A percentile compares a stretch with the other conserved stretches of the same genome.
Evolutionary conservation across 1,284 basidiomycete species (phyloP).

Genomic region (Microbotryum saponariae): DNA sequence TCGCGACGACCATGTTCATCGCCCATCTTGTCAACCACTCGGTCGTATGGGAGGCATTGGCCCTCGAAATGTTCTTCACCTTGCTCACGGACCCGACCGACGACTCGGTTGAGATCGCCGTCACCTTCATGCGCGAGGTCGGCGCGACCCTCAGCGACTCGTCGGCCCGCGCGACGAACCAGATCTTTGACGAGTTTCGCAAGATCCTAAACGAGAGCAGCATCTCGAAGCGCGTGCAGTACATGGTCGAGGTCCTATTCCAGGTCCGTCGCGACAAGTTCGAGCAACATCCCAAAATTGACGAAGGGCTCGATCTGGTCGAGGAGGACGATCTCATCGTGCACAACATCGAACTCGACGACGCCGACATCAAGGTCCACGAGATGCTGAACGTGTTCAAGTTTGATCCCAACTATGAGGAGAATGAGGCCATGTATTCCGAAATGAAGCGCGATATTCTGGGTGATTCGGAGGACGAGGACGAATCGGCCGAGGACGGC

Average conservation of each 20-base stretch:
- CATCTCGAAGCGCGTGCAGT: conserved; percentile 94
- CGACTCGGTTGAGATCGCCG: conserved; percentile 96
- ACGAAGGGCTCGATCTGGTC: conserved; percentile 89
- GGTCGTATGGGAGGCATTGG: conserved; percentile 88
- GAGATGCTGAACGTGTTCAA: conserved; percentile 97
- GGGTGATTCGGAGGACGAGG: conserved; percentile 52
- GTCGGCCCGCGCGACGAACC: conserved; percentile 86
- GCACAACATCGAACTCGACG: conserved; percentile 83
- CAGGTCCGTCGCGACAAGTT: conserved; percentile 96
- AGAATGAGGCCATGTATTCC: conserved; percentile 90
- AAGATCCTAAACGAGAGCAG: conserved; percentile 86
- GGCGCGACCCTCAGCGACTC: conserved; percentile 91
- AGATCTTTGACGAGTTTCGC: conserved; percentile 90
- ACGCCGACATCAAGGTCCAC: conserved; percentile 76
- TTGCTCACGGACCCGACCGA: conserved; percentile 92
- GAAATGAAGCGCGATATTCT: conserved; percentile 89
- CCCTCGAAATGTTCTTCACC: conserved; percentile 87
- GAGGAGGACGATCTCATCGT: conserved; percentile 97
- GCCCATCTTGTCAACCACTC: conserved; percentile 95
- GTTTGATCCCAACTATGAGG: conserved; percentile 74
- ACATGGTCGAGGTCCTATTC: conserved; percentile 99
- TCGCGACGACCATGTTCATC: conserved; percentile 90
- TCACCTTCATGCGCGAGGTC: conserved; percentile 94
- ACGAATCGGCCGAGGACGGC: conserved; percentile 54
- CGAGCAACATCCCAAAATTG: conserved; percentile 92